Percentiles rank a stretch among this genome's conserved stretches.
These are phyloP conservation scores for Nakazawaea pomicola DNA, from an alignment of 805 yeast species.

Conservation along the genomic window DNA sequence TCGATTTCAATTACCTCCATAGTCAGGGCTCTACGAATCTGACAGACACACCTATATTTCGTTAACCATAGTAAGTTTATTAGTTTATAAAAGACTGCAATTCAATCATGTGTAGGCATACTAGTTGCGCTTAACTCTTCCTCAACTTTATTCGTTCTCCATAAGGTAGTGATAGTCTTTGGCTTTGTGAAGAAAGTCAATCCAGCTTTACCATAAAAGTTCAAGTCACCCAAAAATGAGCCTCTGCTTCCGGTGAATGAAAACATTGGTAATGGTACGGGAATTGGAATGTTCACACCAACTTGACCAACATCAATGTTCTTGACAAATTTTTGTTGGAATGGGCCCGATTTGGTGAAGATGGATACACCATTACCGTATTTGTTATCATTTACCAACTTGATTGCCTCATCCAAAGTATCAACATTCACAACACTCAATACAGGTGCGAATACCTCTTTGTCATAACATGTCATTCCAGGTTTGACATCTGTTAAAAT, in stretches of 20 bases:
- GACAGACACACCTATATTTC: no score
- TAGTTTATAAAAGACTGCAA: no score
- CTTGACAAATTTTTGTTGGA: conserved; percentile 66
- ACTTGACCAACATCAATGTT: conserved; percentile 72
- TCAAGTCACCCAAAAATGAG: conserved; percentile 73
- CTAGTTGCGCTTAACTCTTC: conserved; percentile 51
- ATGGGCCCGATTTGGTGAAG: conserved; percentile 64
- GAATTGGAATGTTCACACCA: conserved; percentile 75
- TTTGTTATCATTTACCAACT: conserved; percentile 46
- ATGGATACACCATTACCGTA: conserved; percentile 73
- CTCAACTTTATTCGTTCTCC: conserved; percentile 51
- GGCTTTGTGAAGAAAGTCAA: conserved; percentile 66
- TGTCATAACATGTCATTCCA: conserved; percentile 68
- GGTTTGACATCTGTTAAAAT: conserved; percentile 56
- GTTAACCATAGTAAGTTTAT: no score
- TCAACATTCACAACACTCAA: conserved; percentile 57
- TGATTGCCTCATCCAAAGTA: conserved; percentile 64
- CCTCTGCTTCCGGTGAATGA: conserved; percentile 75
- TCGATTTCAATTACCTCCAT: not conserved
- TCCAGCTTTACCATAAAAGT: conserved; percentile 78
- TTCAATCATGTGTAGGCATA: conserved; percentile 55
- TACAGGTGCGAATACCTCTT: conserved; percentile 77
- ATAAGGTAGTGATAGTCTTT: conserved; percentile 66
- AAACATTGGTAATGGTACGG: conserved; percentile 79
- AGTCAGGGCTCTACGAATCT: no score